Base-by-base conservation (phyloP, 768 basidiomycete species). In the Suillus plorans region DNA sequence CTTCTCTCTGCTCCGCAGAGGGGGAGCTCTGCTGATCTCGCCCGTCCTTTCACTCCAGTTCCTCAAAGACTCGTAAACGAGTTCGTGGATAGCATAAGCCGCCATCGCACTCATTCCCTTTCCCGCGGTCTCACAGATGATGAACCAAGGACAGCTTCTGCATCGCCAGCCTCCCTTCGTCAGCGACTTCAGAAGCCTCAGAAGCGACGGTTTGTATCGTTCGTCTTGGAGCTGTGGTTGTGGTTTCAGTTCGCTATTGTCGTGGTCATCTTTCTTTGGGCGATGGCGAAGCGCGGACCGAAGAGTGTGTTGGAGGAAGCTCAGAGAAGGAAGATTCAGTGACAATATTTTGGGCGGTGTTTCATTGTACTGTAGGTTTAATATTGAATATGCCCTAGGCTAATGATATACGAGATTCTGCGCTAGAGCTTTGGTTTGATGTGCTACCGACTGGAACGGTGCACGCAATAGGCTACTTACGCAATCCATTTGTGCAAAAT, bases 211-310 rank as follows among this genome's bases (percentile, higher is more conserved):
- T 66, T 81, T 25, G 77, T 78, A 41, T 77, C 72, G 47, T 76
- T 89, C 58, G 73, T 93, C 67, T 69, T 94, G 58, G 90, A 92
- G 77, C 73, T 91, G 25, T 94, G 93, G 93, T 75, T 94, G 67
- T 92, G 92, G 91, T 73, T 93, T 65, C 93, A 95, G 75, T 93
- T 94, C 71, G 79, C 74, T 9, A 81, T 93, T 66, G 86, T 95
- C 67, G 81, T 94, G 39, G 62, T 88, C 49, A 87, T 93, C 61
- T 94, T 94, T 74, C 73, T 95, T 62, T 92, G 86, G 83, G 85
- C 90, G 41, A 90, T 93, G 88, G 90, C 91, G 64, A 86, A 81
- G 75, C 81, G 85, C 22, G 92, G 93, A 3, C 92, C 92, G 7
- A 88, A 87, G 77, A 82, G 83, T 61, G 85, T 94, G 37, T 69